These are phyloP conservation scores for Globisporangium iwayamae DNA, from an alignment of 352 stramenopile genomes.

Conservation along the genomic window DNA sequence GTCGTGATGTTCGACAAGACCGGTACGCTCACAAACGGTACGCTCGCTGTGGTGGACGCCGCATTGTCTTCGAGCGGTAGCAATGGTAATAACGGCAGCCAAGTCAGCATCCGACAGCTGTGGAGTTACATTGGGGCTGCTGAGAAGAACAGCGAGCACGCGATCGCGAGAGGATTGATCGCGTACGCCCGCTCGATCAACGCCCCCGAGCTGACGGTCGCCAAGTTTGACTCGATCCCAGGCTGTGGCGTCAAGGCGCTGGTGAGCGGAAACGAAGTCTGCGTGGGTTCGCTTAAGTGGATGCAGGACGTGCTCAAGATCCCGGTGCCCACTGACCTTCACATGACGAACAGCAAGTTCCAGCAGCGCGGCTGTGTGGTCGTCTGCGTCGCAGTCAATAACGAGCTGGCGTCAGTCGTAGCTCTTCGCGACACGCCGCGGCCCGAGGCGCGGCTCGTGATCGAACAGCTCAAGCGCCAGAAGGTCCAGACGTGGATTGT, in stretches of 20 bases:
- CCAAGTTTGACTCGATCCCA: slow-evolving; percentile 46
- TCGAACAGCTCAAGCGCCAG: slow-evolving; percentile 47
- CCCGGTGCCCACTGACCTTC: slow-evolving; percentile 37
- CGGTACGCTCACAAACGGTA: slow-evolving; percentile 64
- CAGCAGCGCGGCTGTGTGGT: slow-evolving; percentile 53
- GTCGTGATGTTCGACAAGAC: slow-evolving; percentile 85
- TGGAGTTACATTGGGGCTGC: slow-evolving; percentile 50
- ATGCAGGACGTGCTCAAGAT: slow-evolving; percentile 51
- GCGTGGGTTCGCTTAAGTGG: slow-evolving; percentile 68
- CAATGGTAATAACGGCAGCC: neutral
- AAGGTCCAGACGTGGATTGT: slow-evolving; percentile 76
- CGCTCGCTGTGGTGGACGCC: slow-evolving; percentile 39
- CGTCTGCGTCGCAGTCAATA: slow-evolving; percentile 53
- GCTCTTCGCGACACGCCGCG: slow-evolving; percentile 50
- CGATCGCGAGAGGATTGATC: slow-evolving; percentile 54
- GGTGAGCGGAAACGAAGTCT: slow-evolving; percentile 30
- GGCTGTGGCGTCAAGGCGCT: slow-evolving; percentile 55
- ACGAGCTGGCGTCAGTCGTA: slow-evolving; percentile 47
- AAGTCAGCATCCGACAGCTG: slow-evolving; percentile 12
- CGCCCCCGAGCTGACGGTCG: slow-evolving; percentile 19
- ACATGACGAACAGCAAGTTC: slow-evolving; percentile 39
- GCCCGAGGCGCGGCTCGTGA: slow-evolving; percentile 44
- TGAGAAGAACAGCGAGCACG: slow-evolving; percentile 63
- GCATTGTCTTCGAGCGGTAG: neutral
- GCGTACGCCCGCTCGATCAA: slow-evolving; percentile 35